phyloP scores from a whole-genome alignment of 164 flowering plant genomes.

The Stephania japonica region DNA sequence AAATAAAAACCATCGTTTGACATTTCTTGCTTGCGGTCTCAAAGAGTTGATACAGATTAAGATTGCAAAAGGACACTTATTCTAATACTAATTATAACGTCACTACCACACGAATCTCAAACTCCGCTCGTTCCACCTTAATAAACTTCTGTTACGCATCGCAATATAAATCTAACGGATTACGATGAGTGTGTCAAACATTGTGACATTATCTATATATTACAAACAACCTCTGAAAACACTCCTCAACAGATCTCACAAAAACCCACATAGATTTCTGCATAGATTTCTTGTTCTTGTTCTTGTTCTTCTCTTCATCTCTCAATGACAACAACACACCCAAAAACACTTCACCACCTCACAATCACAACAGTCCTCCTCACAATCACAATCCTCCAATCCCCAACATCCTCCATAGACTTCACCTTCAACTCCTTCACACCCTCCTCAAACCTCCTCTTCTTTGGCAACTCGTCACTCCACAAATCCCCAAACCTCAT shows the following conservation, averaged over 20 bases:
- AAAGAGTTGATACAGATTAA: too few relatives aligned
- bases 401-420: conserved; percentile 26
- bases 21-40: too few relatives aligned
- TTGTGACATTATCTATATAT: too few relatives aligned
- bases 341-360: conserved; percentile 8
- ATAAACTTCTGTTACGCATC: too few relatives aligned
- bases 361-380: conserved; percentile 7
- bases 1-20: too few relatives aligned
- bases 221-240: too few relatives aligned
- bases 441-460: conserved; percentile 20
- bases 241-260: not conserved
- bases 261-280: not conserved
- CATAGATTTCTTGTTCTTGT: not conserved
- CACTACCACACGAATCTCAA: too few relatives aligned
- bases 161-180: too few relatives aligned
- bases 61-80: too few relatives aligned
- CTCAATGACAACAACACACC: conserved; percentile 13
- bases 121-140: too few relatives aligned
- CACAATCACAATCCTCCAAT: not conserved
- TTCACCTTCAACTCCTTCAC: conserved; percentile 55
- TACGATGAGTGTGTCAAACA: too few relatives aligned
- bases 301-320: not conserved
- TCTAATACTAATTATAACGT: too few relatives aligned
- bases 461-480: conserved; percentile 38
- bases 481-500: conserved; percentile 28